These are phyloP conservation scores for Fusarium begoniae DNA, from an alignment of 2,329 filamentous ascomycete species.

Conservation along the genomic window DNA sequence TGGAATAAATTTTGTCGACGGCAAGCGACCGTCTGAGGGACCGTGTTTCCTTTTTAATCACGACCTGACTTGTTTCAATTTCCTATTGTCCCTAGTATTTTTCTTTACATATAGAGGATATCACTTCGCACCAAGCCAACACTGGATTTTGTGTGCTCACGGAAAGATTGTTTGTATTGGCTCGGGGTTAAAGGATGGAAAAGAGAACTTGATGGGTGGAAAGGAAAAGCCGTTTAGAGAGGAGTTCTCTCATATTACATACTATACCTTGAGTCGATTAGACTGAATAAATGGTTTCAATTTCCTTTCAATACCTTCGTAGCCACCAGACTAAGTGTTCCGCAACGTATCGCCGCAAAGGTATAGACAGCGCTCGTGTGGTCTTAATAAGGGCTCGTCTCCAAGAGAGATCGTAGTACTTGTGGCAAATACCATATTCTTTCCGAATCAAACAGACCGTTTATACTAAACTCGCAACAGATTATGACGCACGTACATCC, in stretches of 20 bases:
- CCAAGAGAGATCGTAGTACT: not conserved
- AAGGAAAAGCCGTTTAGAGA: constrained; percentile 6
- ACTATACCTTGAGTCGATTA: not conserved
- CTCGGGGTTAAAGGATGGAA: constrained; percentile 17
- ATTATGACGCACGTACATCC: not conserved
- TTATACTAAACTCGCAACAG: not conserved
- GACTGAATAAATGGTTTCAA: not conserved
- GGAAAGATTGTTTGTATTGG: constrained; percentile 18
- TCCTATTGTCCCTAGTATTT: not conserved
- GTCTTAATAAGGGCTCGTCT: not conserved
- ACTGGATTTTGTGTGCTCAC: constrained; percentile 33
- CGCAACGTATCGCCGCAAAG: not conserved
- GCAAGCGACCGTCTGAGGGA: not conserved
- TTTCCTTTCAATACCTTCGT: not conserved
- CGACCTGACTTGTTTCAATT: not conserved
- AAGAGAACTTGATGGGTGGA: constrained; percentile 7
- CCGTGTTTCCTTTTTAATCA: not conserved
- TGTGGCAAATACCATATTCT: not conserved
- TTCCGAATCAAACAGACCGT: not conserved
- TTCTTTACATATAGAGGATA: constrained; percentile 32
- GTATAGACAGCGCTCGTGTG: not conserved
- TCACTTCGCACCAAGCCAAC: constrained; percentile 33
- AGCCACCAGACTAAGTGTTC: not conserved
- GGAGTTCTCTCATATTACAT: constrained; percentile 9
- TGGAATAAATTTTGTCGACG: constrained; percentile 35